Evolutionary conservation across 169 alveolate species (phyloP).

Genomic region (Eimeria necatrix): DNA sequence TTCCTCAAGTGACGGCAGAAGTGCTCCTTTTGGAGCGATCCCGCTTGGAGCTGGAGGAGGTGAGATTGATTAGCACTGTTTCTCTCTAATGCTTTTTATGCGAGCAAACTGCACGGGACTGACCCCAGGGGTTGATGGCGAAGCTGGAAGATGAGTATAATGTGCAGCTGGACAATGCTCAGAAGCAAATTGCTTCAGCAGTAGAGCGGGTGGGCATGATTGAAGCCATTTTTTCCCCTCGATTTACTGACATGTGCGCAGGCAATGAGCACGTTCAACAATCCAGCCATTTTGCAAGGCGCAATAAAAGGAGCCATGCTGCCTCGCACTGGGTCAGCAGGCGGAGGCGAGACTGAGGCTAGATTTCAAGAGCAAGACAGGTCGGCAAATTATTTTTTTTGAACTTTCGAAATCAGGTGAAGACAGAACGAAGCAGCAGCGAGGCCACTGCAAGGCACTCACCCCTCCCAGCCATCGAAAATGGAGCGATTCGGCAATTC

Average conservation of each 20-base stretch:
- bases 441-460: not conserved
- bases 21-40: conserved; percentile 75
- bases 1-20: conserved; percentile 82
- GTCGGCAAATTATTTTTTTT: not conserved
- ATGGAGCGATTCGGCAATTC: not conserved
- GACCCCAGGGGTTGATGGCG: conserved; percentile 78
- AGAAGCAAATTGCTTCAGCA: conserved; percentile 72
- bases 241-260: not conserved
- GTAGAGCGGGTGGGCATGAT: conserved; percentile 60
- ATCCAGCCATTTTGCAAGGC: conserved; percentile 76
- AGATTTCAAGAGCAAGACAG: not conserved
- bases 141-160: conserved; percentile 81
- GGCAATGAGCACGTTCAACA: conserved; percentile 82
- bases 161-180: conserved; percentile 79
- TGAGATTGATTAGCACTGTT: not conserved
- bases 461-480: not conserved
- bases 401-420: not conserved
- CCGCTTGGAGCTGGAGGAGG: conserved; percentile 80
- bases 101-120: not conserved
- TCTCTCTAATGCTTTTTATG: no score
- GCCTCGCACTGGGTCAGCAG: conserved; percentile 9
- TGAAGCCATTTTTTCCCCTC: not conserved
- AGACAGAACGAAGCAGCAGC: not conserved
- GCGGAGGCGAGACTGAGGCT: not conserved
- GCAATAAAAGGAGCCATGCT: conserved; percentile 72